These are phyloP conservation scores for Trametopsis cervina DNA, from an alignment of 768 basidiomycete species.

Conservation along the genomic window DNA sequence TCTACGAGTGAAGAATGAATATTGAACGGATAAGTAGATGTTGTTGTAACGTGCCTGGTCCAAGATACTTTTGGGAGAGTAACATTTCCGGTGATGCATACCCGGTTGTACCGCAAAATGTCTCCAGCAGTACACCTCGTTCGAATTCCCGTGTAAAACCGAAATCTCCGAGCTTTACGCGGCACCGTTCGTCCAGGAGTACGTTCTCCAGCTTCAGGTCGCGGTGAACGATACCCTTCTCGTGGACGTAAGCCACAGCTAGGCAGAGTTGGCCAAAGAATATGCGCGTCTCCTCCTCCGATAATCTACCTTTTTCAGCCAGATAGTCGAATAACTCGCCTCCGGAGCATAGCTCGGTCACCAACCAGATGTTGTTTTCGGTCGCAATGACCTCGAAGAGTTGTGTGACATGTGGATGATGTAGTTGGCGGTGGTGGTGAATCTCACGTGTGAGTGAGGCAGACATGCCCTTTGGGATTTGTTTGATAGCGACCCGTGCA, in stretches of 20 bases:
- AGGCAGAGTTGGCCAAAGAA: slow-evolving; percentile 97
- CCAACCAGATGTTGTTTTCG: slow-evolving; percentile 92
- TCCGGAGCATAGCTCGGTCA: slow-evolving; percentile 93
- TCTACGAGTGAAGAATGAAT: too few relatives aligned
- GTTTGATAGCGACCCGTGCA: slow-evolving; percentile 92
- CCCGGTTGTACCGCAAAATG: slow-evolving; percentile 92
- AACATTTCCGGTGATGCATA: slow-evolving; percentile 94
- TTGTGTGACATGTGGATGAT: slow-evolving; percentile 92
- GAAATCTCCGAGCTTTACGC: slow-evolving; percentile 91
- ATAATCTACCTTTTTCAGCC: slow-evolving; percentile 84
- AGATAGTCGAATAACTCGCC: slow-evolving; percentile 99
- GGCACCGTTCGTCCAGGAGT: slow-evolving; percentile 81
- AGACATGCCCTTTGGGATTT: slow-evolving; percentile 92
- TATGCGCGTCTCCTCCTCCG: slow-evolving; percentile 75
- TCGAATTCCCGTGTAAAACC: slow-evolving; percentile 94
- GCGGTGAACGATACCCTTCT: slow-evolving; percentile 90
- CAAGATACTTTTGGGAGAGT: slow-evolving; percentile 80
- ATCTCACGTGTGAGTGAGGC: slow-evolving; percentile 93
- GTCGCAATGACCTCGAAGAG: slow-evolving; percentile 98
- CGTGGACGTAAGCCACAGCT: slow-evolving; percentile 89
- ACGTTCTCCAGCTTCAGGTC: slow-evolving; percentile 97
- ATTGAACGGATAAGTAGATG: too few relatives aligned
- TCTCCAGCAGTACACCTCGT: slow-evolving; percentile 71
- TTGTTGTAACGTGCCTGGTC: slow-evolving; percentile 74
- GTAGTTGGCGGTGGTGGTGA: slow-evolving; percentile 94